phyloP scores from a whole-genome alignment of 495 filamentous ascomycete species.

The Hypomontagnella submonticulosa region DNA sequence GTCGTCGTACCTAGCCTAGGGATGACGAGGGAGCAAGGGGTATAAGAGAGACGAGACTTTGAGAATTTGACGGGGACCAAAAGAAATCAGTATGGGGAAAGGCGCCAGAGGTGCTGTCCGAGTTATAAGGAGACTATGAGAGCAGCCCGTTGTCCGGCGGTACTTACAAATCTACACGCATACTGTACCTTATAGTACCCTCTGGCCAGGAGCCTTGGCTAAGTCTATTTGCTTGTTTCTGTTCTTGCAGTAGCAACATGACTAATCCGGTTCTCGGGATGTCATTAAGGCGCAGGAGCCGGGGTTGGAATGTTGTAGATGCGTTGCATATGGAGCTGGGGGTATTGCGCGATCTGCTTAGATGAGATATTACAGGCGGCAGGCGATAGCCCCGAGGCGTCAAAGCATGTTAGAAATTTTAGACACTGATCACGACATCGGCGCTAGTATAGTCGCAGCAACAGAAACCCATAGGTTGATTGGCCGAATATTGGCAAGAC shows the following conservation, averaged over 20 bases:
- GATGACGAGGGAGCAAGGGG: slow-evolving; percentile 10
- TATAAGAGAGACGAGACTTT: background rate
- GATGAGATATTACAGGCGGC: slow-evolving; percentile 39
- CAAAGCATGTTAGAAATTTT: slow-evolving; percentile 45
- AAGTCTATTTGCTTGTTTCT: slow-evolving; percentile 9
- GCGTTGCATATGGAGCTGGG: slow-evolving; percentile 34
- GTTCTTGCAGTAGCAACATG: slow-evolving; percentile 18
- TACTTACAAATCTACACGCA: slow-evolving; percentile 17
- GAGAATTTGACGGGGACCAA: background rate
- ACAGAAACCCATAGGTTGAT: slow-evolving; percentile 40
- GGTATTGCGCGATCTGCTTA: slow-evolving; percentile 44
- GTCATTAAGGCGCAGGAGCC: slow-evolving; percentile 11
- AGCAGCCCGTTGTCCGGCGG: slow-evolving; percentile 9
- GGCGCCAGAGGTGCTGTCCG: slow-evolving; percentile 23
- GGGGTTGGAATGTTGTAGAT: slow-evolving; percentile 17
- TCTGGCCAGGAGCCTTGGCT: slow-evolving; percentile 4
- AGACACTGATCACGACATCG: slow-evolving; percentile 54
- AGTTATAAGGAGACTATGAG: slow-evolving; percentile 29
- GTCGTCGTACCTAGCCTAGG: background rate
- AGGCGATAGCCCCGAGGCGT: slow-evolving; percentile 7
- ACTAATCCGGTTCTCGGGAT: slow-evolving; percentile 46
- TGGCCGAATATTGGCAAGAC: slow-evolving; percentile 33
- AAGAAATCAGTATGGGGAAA: slow-evolving; percentile 27
- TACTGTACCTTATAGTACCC: slow-evolving; percentile 13
- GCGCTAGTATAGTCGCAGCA: slow-evolving; percentile 48